A percentile compares a stretch with the other conserved stretches of the same genome.
These are phyloP conservation scores for Elsinoe arachidis DNA, from an alignment of 2,329 filamentous ascomycete genomes.

Conservation along the genomic window DNA sequence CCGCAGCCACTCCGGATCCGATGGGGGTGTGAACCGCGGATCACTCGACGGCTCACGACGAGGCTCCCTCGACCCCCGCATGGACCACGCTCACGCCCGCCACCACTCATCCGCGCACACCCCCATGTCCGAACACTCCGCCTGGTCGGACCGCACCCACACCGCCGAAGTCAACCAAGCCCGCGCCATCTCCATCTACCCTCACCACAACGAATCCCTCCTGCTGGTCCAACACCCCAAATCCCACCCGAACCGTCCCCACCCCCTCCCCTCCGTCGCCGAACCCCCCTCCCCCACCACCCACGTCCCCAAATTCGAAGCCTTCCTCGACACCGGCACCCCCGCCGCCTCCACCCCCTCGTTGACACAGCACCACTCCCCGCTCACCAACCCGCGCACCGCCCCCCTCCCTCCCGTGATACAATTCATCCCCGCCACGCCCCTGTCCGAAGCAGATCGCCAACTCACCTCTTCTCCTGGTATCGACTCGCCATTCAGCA, in stretches of 20 bases:
- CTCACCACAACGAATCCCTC: slow-evolving; percentile 55
- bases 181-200: slow-evolving; percentile 50
- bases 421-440: slow-evolving; percentile 48
- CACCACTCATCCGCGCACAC: slow-evolving; percentile 13
- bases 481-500: slow-evolving; percentile 6
- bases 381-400: slow-evolving; percentile 49
- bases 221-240: slow-evolving; percentile 52
- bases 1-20: slow-evolving; percentile 5
- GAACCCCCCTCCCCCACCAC: not conserved
- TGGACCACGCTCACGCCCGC: slow-evolving; percentile 9
- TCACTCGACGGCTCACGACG: slow-evolving; percentile 13
- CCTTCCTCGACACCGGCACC: slow-evolving; percentile 16
- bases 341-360: slow-evolving; percentile 11
- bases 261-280: not conserved
- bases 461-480: slow-evolving; percentile 24
- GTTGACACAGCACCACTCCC: slow-evolving; percentile 40
- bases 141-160: slow-evolving; percentile 38
- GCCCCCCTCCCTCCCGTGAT: slow-evolving; percentile 50
- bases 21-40: not conserved
- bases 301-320: slow-evolving; percentile 13
- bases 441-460: slow-evolving; percentile 38
- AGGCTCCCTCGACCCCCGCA: slow-evolving; percentile 12
- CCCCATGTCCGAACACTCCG: slow-evolving; percentile 16
- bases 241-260: not conserved
- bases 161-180: slow-evolving; percentile 53